Base-by-base conservation (phyloP, 495 filamentous ascomycete species). In the Mytilinidion resinicola region DNA sequence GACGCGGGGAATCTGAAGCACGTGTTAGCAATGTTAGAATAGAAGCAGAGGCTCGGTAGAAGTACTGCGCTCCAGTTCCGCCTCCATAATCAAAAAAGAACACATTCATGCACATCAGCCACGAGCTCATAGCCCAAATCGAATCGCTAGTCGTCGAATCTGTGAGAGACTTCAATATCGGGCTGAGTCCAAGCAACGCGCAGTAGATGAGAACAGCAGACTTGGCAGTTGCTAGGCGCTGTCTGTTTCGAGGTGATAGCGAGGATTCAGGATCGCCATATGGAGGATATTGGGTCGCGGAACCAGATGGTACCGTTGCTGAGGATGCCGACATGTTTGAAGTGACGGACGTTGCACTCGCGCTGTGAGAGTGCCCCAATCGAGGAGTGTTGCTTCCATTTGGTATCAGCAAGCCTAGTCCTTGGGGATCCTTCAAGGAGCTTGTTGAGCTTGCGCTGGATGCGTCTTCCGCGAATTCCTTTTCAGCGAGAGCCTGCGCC, bases 31-130 rank as follows among this genome's bases (percentile, higher is more conserved):
- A 33, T 9, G 46, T 55, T 15, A 35, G 3, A 51, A 53, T n/a
- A n/a, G 9, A 15, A 52, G 15, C 76, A 54, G 20, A 46, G n/a
- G 34, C 10, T 39, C 41, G 30, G 21, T 15, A 9, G 14, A 34
- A 60, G 59, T 78, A 81, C 63, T 84, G 84, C 41, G 79, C 78
- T 38, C 79, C 80, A 0, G 78, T 78, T 8, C 80, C 85, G 64
- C 83, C 85, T 25, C 90, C 86, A 66, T 97, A 97, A 74, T 98
- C 93, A 69, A 96, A 96, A 69, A 93, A 95, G 71, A 96, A 90
- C 64, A 96, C 88, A 72, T 98, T 97, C 74, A 96, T 91, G 57
- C 88, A 81, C 67, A 98, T 81, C 47, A 98, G 78, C 85, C 89
- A 95, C 72, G 85, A 89, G 61, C 88, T 90, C 77, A 98, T 86